Evolutionary conservation across 2,329 filamentous ascomycete species (phyloP).

Genomic region (Diaporthe nobilis): DNA sequence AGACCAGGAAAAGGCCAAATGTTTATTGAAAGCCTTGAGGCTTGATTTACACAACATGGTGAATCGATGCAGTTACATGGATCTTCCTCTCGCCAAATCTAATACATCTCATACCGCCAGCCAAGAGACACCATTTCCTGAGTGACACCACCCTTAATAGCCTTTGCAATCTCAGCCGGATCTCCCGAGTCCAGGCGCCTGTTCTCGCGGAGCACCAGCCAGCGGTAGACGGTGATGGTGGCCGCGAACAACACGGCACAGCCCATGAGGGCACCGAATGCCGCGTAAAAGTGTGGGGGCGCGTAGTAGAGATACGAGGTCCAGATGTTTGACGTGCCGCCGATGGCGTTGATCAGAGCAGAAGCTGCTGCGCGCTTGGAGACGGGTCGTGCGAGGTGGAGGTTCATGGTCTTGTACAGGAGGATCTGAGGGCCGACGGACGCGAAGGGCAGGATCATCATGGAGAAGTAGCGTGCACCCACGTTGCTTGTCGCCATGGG

Average conservation of each 20-base stretch:
- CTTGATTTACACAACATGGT: background rate
- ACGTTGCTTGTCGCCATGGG: constrained; percentile 53
- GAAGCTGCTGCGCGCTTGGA: constrained; percentile 58
- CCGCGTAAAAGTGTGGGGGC: constrained; percentile 56
- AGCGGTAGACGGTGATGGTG: constrained; percentile 55
- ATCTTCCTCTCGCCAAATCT: background rate
- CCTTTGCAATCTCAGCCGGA: constrained; percentile 54
- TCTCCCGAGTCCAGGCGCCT: constrained; percentile 54
- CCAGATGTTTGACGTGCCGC: constrained; percentile 53
- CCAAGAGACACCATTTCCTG: constrained; percentile 58
- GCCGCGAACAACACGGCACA: constrained; percentile 51
- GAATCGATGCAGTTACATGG: background rate
- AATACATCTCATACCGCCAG: constrained; percentile 62
- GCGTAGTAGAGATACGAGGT: constrained; percentile 54
- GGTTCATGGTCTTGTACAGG: constrained; percentile 58
- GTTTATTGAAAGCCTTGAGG: background rate
- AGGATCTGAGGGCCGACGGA: constrained; percentile 57
- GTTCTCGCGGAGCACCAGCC: constrained; percentile 56
- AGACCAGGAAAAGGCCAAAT: background rate
- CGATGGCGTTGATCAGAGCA: constrained; percentile 57
- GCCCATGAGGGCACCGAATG: constrained; percentile 55
- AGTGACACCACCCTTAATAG: constrained; percentile 57
- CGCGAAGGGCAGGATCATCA: constrained; percentile 57
- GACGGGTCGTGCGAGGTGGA: constrained; percentile 57
- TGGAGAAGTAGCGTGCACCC: constrained; percentile 57